These are phyloP conservation scores for Rhizoctonia solani DNA, from an alignment of 1,284 basidiomycete genomes.

Conservation along the genomic window DNA sequence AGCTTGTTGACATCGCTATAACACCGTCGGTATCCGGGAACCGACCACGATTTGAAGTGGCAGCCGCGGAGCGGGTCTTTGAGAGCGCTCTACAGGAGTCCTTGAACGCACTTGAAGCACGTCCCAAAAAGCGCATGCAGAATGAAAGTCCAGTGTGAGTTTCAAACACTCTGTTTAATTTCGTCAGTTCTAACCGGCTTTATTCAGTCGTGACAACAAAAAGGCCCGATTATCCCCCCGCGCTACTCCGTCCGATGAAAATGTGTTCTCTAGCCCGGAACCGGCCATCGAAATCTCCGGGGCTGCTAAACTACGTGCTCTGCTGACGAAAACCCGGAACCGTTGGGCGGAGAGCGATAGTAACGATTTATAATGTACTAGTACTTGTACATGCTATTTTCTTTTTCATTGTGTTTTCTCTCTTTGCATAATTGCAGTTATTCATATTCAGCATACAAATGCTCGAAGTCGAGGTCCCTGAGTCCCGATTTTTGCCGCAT, in stretches of 20 bases:
- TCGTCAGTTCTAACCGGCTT: not conserved
- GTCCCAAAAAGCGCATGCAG: slow-evolving; percentile 18
- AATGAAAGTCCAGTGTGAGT: slow-evolving; percentile 21
- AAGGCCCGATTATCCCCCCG: slow-evolving; percentile 1
- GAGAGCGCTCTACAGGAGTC: slow-evolving; percentile 4
- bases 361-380: slow-evolving; percentile 8
- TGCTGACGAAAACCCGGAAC: slow-evolving; percentile 28
- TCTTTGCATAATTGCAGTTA: not conserved
- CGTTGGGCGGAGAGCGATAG: slow-evolving; percentile 20
- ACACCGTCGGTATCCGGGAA: slow-evolving; percentile 12
- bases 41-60: slow-evolving; percentile 10
- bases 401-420: not conserved
- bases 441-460: not conserved
- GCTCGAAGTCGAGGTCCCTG: no score
- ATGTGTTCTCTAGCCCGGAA: not conserved
- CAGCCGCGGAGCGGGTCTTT: slow-evolving; percentile 4
- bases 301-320: slow-evolving; percentile 21
- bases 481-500: no score
- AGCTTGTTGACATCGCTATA: slow-evolving; percentile 15
- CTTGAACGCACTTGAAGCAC: slow-evolving; percentile 12
- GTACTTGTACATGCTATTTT: not conserved
- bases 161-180: not conserved
- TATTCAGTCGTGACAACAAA: slow-evolving; percentile 17
- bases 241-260: not conserved
- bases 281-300: not conserved